A percentile compares a stretch with the other conserved stretches of the same genome.
Evolutionary conservation across 179 eudicot genomes (phyloP).

Genomic region (Heliamphora pulchella): DNA sequence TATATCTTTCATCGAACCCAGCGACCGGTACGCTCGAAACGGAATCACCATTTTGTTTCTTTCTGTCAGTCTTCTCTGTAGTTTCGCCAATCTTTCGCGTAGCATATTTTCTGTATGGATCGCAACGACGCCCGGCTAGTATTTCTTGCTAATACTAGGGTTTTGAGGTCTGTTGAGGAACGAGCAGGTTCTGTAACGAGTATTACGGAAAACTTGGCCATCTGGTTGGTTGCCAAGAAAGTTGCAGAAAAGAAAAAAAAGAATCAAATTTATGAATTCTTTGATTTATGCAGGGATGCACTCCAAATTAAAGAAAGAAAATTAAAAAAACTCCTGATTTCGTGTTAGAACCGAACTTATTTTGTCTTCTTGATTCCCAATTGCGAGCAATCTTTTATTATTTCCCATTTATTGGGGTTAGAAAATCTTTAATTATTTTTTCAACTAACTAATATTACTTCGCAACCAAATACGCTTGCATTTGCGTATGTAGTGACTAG

Average conservation of each 20-base stretch:
- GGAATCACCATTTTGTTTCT: background rate
- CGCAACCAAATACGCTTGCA: background rate
- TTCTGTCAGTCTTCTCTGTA: background rate
- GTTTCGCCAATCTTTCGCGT: background rate
- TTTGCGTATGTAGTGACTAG: background rate
- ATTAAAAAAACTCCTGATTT: background rate
- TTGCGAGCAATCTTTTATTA: background rate
- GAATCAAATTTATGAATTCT: background rate
- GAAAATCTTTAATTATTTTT: background rate
- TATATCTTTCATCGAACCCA: constrained; percentile 59
- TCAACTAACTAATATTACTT: background rate
- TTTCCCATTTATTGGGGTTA: background rate
- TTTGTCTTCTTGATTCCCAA: background rate
- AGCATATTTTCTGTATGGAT: background rate
- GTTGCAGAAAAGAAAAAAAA: background rate
- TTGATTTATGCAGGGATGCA: background rate
- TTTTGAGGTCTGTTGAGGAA: background rate
- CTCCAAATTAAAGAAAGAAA: background rate
- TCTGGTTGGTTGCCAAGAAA: background rate
- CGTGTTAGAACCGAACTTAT: background rate
- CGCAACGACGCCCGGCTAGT: background rate
- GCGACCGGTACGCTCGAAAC: constrained; percentile 44
- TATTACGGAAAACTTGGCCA: background rate
- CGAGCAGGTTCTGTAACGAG: background rate
- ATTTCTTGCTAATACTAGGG: background rate